Conservation (phyloP, 2,329 filamentous ascomycete genomes). For the Elsinoe perseae region DNA sequence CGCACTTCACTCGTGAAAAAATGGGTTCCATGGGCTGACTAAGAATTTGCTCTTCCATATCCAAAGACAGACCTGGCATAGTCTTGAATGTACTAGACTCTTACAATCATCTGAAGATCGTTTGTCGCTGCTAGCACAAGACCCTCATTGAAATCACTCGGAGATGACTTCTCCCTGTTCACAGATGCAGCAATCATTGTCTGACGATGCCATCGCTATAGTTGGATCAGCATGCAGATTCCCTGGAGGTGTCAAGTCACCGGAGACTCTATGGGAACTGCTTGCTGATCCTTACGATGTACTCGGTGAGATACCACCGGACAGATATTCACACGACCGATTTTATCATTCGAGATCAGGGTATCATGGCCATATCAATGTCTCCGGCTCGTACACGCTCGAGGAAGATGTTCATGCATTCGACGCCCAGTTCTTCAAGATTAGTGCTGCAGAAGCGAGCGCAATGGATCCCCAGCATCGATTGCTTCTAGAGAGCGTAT, state of each 20-base stretch:
- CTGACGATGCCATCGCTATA: neutral
- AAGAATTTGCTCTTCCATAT: neutral
- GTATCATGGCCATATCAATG: constrained; percentile 7
- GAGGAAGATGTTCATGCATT: constrained; percentile 22
- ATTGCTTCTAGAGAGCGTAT: constrained; percentile 22
- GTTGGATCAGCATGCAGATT: neutral
- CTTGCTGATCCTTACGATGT: constrained; percentile 1
- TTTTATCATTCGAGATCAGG: neutral
- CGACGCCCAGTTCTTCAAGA: constrained; percentile 25
- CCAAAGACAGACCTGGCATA: neutral
- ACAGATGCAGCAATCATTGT: neutral
- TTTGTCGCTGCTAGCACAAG: neutral
- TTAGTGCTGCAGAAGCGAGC: constrained; percentile 22
- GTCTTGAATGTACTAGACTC: neutral
- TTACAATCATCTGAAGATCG: neutral
- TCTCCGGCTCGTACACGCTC: constrained; percentile 20
- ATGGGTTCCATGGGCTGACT: no score
- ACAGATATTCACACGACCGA: neutral
- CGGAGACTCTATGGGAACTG: neutral
- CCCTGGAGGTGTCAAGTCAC: neutral
- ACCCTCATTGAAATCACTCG: neutral
- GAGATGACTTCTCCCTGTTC: neutral
- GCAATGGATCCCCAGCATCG: constrained; percentile 26
- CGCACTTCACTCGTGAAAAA: neutral
- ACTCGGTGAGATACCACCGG: neutral